Percentiles rank a stretch among this genome's conserved stretches.
These are phyloP conservation scores for Collybia sordida DNA, from an alignment of 768 basidiomycete genomes.

Conservation along the genomic window DNA sequence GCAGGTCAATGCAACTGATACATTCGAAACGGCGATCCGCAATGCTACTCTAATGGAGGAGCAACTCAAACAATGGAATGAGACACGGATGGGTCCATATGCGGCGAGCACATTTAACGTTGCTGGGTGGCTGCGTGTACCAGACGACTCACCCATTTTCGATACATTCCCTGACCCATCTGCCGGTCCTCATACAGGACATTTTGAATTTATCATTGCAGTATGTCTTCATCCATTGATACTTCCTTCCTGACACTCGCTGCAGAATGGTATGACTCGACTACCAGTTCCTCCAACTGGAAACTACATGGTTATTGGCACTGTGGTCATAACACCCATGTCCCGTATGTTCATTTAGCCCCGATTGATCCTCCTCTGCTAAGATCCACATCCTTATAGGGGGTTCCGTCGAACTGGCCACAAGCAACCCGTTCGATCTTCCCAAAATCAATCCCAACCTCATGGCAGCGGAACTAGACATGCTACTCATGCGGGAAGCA, in stretches of 20 bases:
- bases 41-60: constrained; percentile 15
- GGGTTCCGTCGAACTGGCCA: constrained; percentile 31
- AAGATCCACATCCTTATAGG: constrained; percentile 12
- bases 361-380: background rate
- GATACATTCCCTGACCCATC: constrained; percentile 22
- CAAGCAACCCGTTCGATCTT: constrained; percentile 39
- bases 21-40: constrained; percentile 21
- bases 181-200: constrained; percentile 23
- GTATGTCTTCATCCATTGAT: constrained; percentile 14
- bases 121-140: constrained; percentile 24
- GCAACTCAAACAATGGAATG: constrained; percentile 18
- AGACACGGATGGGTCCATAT: constrained; percentile 16
- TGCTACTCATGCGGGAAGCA: constrained; percentile 24
- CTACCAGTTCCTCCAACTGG: constrained; percentile 22
- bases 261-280: constrained; percentile 21
- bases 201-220: constrained; percentile 28
- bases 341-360: constrained; percentile 19
- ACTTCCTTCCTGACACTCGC: background rate
- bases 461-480: constrained; percentile 27
- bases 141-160: constrained; percentile 19
- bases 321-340: constrained; percentile 23
- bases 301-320: constrained; percentile 24
- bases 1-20: constrained; percentile 24
- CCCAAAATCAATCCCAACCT: constrained; percentile 53
- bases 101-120: constrained; percentile 15